These are phyloP conservation scores for Asterophora lycoperdoides DNA, from an alignment of 768 basidiomycete genomes.

Conservation along the genomic window DNA sequence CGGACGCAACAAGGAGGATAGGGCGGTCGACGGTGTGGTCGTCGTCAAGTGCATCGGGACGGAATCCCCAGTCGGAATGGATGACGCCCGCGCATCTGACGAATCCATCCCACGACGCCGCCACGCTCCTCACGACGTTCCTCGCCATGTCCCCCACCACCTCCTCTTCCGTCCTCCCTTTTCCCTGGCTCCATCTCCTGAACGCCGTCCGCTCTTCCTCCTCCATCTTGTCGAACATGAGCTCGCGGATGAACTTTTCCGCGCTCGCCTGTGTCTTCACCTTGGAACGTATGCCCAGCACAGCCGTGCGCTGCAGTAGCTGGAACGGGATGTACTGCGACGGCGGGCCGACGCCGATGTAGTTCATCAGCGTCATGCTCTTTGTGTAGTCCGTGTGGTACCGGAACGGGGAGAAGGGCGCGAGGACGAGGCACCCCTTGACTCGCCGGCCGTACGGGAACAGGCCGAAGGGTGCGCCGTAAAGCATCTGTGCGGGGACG, in stretches of 20 bases:
- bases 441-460: constrained; percentile 40
- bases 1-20: constrained; percentile 32
- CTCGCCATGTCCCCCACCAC: constrained; percentile 30
- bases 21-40: constrained; percentile 31
- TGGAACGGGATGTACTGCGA: constrained; percentile 29
- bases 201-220: constrained; percentile 32
- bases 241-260: constrained; percentile 29
- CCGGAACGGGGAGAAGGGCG: constrained; percentile 34
- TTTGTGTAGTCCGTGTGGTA: constrained; percentile 30
- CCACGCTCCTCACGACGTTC: constrained; percentile 35
- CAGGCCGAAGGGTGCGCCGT: constrained; percentile 38
- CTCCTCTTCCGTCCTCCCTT: constrained; percentile 33
- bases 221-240: constrained; percentile 26
- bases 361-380: constrained; percentile 35
- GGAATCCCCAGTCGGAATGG: constrained; percentile 40
- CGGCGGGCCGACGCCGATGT: constrained; percentile 33
- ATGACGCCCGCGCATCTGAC: constrained; percentile 26
- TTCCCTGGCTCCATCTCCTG: constrained; percentile 31
- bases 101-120: constrained; percentile 41
- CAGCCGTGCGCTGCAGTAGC: constrained; percentile 20
- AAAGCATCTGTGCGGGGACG: constrained; percentile 42
- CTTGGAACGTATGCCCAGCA: constrained; percentile 22
- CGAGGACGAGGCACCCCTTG: constrained; percentile 34
- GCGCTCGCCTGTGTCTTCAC: constrained; percentile 31
- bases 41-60: constrained; percentile 35